These are phyloP conservation scores for Podaxis sp. DNA, from an alignment of 768 basidiomycete species.

Conservation along the genomic window DNA sequence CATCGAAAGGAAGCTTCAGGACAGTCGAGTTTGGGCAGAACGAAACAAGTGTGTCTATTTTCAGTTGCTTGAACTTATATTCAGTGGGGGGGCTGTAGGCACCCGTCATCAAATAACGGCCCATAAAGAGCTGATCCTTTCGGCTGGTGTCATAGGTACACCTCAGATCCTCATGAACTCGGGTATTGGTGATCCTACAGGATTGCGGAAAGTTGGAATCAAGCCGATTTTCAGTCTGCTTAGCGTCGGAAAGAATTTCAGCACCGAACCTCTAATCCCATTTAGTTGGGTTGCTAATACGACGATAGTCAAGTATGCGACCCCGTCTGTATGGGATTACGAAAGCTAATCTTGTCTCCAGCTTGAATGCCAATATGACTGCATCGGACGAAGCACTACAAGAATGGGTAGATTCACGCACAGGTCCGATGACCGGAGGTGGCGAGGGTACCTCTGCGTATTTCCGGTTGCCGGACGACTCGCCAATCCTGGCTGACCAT, in stretches of 20 bases:
- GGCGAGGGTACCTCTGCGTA: constrained; percentile 5
- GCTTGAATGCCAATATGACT: constrained; percentile 6
- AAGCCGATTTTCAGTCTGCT: not conserved
- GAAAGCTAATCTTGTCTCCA: not conserved
- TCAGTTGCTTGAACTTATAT: not conserved
- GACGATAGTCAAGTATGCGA: not conserved
- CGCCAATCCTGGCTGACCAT: constrained; percentile 3
- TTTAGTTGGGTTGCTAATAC: constrained; percentile 9
- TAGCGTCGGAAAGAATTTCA: constrained; percentile 11
- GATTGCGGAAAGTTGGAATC: not conserved
- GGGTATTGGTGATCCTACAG: constrained; percentile 4
- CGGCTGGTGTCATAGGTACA: constrained; percentile 6
- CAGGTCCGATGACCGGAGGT: constrained; percentile 8
- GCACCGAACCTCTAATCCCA: not conserved
- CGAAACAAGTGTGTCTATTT: not conserved
- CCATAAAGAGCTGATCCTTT: not conserved
- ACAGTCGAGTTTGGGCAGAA: constrained; percentile 2
- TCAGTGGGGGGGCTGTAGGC: not conserved
- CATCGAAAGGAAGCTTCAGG: not conserved
- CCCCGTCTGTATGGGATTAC: too few relatives aligned
- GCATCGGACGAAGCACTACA: constrained; percentile 5
- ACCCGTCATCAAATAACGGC: constrained; percentile 3
- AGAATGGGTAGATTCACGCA: constrained; percentile 3
- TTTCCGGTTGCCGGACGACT: constrained; percentile 6
- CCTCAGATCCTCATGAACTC: constrained; percentile 10